Evolutionary conservation across 768 basidiomycete genomes (phyloP).

Genomic region (Leccinum ochraceum): DNA sequence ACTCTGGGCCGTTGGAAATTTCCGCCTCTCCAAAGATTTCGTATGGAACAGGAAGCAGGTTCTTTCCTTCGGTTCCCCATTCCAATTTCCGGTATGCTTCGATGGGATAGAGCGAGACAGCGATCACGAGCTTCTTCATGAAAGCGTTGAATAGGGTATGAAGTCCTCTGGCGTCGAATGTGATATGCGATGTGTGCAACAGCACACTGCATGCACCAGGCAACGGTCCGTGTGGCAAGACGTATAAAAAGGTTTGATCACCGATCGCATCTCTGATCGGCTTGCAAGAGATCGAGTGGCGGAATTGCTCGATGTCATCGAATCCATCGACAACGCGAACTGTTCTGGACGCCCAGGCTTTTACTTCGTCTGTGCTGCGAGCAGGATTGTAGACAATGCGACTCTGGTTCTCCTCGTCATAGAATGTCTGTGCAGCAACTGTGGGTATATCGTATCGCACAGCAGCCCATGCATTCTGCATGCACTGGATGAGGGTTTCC

Average conservation of each 20-base stretch:
- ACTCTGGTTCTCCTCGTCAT: background rate
- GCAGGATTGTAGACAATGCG: background rate
- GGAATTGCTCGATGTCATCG: background rate
- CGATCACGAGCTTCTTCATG: background rate
- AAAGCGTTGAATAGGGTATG: background rate
- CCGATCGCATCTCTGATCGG: background rate
- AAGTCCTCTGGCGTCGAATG: background rate
- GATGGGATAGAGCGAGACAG: background rate
- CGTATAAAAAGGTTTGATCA: background rate
- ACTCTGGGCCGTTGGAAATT: background rate
- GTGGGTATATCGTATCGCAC: background rate
- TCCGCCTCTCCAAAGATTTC: background rate
- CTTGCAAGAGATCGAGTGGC: background rate
- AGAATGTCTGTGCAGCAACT: background rate
- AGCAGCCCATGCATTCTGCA: background rate
- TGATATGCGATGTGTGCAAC: background rate
- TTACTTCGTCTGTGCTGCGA: background rate
- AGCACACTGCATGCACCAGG: background rate
- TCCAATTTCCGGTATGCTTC: background rate
- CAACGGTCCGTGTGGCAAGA: background rate
- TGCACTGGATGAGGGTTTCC: background rate
- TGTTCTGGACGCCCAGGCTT: background rate
- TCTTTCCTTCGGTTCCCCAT: background rate
- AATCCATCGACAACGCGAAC: background rate
- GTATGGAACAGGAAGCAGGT: background rate